These are phyloP conservation scores for Sphagnum magellanicum DNA, from an alignment of 228 moss, liverwort and hornwort genomes.

Conservation along the genomic window DNA sequence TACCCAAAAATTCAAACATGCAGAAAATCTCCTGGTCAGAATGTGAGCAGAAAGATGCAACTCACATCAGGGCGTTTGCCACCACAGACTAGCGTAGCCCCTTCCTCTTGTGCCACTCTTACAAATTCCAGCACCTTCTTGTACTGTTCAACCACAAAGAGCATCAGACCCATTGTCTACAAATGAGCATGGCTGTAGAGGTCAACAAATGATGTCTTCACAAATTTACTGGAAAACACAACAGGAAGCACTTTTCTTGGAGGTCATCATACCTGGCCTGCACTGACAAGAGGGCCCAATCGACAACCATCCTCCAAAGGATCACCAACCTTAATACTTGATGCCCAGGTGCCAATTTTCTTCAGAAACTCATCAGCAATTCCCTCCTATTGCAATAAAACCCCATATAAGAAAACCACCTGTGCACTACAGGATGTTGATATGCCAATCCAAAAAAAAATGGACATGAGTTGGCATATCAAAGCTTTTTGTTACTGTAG, in stretches of 20 bases:
- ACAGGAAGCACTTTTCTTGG: too few species aligned
- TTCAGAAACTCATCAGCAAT: slow-evolving; percentile 83
- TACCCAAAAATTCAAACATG: neutral
- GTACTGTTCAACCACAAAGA: slow-evolving; percentile 41
- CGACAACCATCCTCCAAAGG: slow-evolving; percentile 87
- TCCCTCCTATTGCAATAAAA: slow-evolving; percentile 40
- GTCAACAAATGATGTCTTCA: too few species aligned
- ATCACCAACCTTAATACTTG: slow-evolving; percentile 78
- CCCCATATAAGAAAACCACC: neutral
- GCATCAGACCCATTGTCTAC: too few species aligned
- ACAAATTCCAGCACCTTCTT: slow-evolving; percentile 71
- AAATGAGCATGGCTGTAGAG: too few species aligned
- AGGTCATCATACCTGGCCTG: slow-evolving; percentile 40
- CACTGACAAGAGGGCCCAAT: slow-evolving; percentile 83
- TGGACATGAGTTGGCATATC: too few species aligned
- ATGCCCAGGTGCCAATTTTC: slow-evolving; percentile 69
- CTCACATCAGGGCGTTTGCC: slow-evolving; percentile 89
- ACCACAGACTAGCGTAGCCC: slow-evolving; percentile 79
- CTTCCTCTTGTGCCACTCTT: slow-evolving; percentile 79
- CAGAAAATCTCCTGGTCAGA: neutral
- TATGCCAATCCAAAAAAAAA: neutral
- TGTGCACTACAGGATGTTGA: neutral
- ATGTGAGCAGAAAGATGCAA: neutral
- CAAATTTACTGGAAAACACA: too few species aligned
- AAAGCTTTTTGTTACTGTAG: too few species aligned